phyloP scores from a whole-genome alignment of 768 basidiomycete genomes.

The Leucosporidium yakuticum region DNA sequence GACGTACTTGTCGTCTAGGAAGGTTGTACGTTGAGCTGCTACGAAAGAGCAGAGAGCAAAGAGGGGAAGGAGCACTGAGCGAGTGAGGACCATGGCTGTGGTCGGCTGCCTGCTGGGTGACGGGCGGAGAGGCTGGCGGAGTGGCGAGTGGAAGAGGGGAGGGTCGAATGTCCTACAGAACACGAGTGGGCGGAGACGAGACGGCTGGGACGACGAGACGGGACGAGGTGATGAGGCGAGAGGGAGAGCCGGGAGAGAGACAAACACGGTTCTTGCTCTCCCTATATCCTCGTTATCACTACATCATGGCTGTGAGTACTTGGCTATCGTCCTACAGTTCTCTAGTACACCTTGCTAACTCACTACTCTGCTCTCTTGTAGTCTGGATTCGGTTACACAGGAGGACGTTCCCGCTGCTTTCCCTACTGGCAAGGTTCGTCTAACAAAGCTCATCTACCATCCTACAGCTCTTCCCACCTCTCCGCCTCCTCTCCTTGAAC shows the following conservation, averaged over 20 bases:
- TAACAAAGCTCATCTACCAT: too few relatives aligned
- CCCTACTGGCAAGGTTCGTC: constrained; percentile 74
- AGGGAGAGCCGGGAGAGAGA: not conserved
- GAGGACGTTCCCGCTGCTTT: constrained; percentile 76
- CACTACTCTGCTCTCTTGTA: not conserved
- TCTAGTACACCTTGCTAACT: not conserved
- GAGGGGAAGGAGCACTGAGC: too few relatives aligned
- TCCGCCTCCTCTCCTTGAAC: too few relatives aligned
- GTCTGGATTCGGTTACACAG: constrained; percentile 57
- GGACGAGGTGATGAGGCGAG: not conserved
- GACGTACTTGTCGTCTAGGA: not conserved
- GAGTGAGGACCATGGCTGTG: too few relatives aligned
- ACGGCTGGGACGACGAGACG: not conserved
- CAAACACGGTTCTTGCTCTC: not conserved
- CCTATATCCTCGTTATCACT: too few relatives aligned
- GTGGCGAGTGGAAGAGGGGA: too few relatives aligned
- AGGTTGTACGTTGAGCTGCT: too few relatives aligned
- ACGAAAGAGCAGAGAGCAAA: too few relatives aligned
- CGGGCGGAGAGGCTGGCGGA: too few relatives aligned
- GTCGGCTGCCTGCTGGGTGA: too few relatives aligned
- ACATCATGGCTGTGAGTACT: constrained; percentile 13
- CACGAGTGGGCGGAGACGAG: not conserved
- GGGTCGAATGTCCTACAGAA: too few relatives aligned
- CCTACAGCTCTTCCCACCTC: too few relatives aligned
- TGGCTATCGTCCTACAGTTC: not conserved